phyloP scores from a whole-genome alignment of 2,329 filamentous ascomycete species.

The Penicillium crustosum region DNA sequence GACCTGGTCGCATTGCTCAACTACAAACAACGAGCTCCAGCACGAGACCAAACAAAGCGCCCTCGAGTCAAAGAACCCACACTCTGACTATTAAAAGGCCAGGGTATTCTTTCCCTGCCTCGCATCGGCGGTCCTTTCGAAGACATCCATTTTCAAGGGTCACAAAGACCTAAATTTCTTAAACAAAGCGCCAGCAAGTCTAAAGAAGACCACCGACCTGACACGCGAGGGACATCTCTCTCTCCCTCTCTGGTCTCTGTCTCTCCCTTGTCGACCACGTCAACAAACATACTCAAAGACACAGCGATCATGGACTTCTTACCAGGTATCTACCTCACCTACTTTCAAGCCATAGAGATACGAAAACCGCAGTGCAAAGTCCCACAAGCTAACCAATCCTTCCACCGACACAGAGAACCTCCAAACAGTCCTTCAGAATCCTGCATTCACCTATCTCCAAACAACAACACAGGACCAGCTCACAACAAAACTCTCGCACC shows the following conservation, averaged over 20 bases:
- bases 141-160: background rate
- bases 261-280: background rate
- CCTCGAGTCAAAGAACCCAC: background rate
- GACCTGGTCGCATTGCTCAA: background rate
- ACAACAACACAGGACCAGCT: conserved; percentile 20
- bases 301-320: conserved; percentile 19
- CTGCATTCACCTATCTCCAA: conserved; percentile 20
- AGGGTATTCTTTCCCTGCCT: background rate
- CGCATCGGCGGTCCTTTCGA: background rate
- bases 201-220: background rate
- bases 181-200: background rate
- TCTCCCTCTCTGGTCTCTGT: background rate
- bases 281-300: background rate
- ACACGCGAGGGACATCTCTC: background rate
- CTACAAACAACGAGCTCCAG: background rate
- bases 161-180: background rate
- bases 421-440: conserved; percentile 20
- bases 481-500: conserved; percentile 23
- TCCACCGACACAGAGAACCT: conserved; percentile 20
- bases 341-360: background rate
- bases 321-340: conserved; percentile 14
- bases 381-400: conserved; percentile 4
- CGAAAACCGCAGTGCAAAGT: background rate
- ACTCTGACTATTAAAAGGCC: background rate
- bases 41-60: background rate